Percentiles rank a stretch among this genome's conserved stretches.
These are phyloP conservation scores for Liquidambar formosana DNA, from an alignment of 164 flowering plant genomes.

Conservation along the genomic window DNA sequence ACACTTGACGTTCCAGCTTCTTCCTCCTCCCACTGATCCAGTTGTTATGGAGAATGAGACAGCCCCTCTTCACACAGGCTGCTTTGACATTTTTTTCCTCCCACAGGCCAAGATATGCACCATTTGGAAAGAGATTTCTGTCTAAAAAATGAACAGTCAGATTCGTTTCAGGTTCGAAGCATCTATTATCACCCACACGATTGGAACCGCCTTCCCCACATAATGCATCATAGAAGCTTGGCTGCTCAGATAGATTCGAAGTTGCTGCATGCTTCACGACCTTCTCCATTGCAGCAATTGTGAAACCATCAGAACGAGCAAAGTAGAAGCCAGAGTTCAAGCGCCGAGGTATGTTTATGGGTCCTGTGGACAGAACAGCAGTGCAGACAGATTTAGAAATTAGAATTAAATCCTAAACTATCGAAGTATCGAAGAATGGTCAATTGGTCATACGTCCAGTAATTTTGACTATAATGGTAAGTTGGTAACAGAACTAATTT, in stretches of 20 bases:
- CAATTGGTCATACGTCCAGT: background rate
- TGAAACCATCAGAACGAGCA: constrained; percentile 65
- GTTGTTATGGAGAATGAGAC: constrained; percentile 80
- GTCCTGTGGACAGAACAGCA: constrained; percentile 44
- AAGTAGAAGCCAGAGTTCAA: constrained; percentile 95
- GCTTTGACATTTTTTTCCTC: constrained; percentile 48
- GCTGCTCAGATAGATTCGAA: constrained; percentile 89
- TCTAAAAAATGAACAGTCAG: constrained; percentile 75
- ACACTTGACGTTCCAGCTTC: constrained; percentile 77
- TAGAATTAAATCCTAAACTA: background rate
- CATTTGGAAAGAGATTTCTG: constrained; percentile 86
- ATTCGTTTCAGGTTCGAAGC: constrained; percentile 82
- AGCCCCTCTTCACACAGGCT: constrained; percentile 61
- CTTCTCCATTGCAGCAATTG: constrained; percentile 80
- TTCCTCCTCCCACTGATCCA: constrained; percentile 86
- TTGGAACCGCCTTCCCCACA: constrained; percentile 81
- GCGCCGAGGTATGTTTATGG: constrained; percentile 84
- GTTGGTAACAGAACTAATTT: too few species aligned
- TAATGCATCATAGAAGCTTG: constrained; percentile 88
- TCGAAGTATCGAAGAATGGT: too few species aligned
- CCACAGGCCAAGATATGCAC: constrained; percentile 85
- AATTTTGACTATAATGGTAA: too few species aligned
- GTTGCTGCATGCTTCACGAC: constrained; percentile 86
- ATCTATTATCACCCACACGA: constrained; percentile 64
- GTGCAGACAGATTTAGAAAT: background rate